Base-by-base conservation (phyloP, 2,329 filamentous ascomycete species). In the Fusarium subglutinans region DNA sequence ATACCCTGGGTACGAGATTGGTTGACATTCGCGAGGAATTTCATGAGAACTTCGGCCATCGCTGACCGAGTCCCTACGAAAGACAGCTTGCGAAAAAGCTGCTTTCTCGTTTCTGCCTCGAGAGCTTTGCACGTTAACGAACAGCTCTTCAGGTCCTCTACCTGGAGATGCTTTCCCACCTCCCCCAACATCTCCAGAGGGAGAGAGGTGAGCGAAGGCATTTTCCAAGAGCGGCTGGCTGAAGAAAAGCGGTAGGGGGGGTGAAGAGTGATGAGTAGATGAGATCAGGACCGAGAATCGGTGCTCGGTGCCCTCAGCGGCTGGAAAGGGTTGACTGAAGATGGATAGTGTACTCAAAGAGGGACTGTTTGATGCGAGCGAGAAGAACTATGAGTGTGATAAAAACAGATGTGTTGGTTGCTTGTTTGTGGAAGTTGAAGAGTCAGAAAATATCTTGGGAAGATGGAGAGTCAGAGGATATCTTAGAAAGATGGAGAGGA, bases 51-150 rank as follows among this genome's bases (percentile, higher is more conserved):
- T 3, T 28, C 35, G 0, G 24, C 8, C 1, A 40, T 17, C 1
- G 6, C 14, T 9, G 14, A 4, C 3, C 24, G 12, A 0, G 24
- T 24, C 0, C 51, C 35, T 4, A 5, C 5, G 3, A 54, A 40
- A 0, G 5, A 1, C 10, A 54, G 28, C 0, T 6, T 9, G 0
- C 20, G n/a, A 2, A 54, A 54, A 0, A 38, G 6, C 3, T 17
- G 24, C 14, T 0, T 8, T 2, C 6, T 7, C 0, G 13, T 2
- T 3, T 5, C 20, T 5, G 5, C 2, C 8, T 38, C 18, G 1
- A 54, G 5, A 5, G 10, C 3, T 22, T 17, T 26, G 3, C 33
- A 54, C 0, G 9, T 11, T 0, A 38, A 35, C 0, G 50, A 26
- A 3, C 11, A 11, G 10, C 10, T 15, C 2, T 6, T 11, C 2